A percentile compares a stretch with the other conserved stretches of the same genome.
phyloP scores from a whole-genome alignment of 306 rosid genomes.

The Cucumis sativus region Cucumber_9930_V3 NC_026659.2:20021001-20021500 shows the following conservation, averaged over 20 bases:
- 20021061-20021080: not conserved
- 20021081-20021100: not conserved
- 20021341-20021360: not conserved
- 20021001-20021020: not conserved
- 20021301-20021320: not conserved
- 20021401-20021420: not conserved
- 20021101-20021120: not conserved
- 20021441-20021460: not conserved
- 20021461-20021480: not conserved
- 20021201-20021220: not conserved
- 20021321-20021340: not conserved
- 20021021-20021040: not conserved
- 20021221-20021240: not conserved
- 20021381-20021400: no score
- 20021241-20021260: not conserved
- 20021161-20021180: not conserved
- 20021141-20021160: not conserved
- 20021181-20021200: no score
- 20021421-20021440: not conserved
- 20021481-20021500: not conserved
- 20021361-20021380: not conserved
- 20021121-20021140: not conserved
- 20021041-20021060: not conserved
- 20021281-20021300: not conserved
- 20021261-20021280: not conserved